phyloP scores from a whole-genome alignment of 1,284 basidiomycete species.

The Hymenochaete sp. region DNA sequence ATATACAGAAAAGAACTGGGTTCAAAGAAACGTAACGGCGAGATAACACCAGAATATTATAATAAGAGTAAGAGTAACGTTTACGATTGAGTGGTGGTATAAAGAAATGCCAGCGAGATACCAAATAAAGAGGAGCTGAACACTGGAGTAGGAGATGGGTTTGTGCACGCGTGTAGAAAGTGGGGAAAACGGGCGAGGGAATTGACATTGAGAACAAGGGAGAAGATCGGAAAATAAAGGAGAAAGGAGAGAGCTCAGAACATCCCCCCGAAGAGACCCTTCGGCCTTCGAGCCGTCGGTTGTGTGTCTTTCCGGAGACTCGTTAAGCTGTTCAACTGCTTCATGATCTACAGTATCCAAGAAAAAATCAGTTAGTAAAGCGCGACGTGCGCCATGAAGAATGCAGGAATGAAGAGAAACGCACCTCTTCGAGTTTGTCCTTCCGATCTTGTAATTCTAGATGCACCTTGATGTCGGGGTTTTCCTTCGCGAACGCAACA shows the following conservation, averaged over 20 bases:
- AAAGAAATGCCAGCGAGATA: too few relatives aligned
- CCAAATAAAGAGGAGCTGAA: too few relatives aligned
- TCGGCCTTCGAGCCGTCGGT: slow-evolving; percentile 55
- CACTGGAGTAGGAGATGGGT: too few relatives aligned
- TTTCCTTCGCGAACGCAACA: slow-evolving; percentile 87
- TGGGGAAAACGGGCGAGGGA: too few relatives aligned
- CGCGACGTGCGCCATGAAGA: too few relatives aligned
- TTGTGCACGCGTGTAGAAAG: too few relatives aligned
- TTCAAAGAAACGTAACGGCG: too few relatives aligned
- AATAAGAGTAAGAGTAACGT: too few relatives aligned
- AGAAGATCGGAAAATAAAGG: not conserved
- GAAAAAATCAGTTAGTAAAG: too few relatives aligned
- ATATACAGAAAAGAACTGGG: too few relatives aligned
- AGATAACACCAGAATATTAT: too few relatives aligned
- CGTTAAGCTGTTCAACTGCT: slow-evolving; percentile 79
- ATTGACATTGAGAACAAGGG: not conserved
- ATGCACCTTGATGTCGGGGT: slow-evolving; percentile 78
- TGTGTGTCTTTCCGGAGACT: slow-evolving; percentile 73
- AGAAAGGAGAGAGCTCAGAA: slow-evolving; percentile 33
- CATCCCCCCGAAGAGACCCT: slow-evolving; percentile 66
- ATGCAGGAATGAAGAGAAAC: slow-evolving; percentile 12
- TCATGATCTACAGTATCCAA: slow-evolving; percentile 75
- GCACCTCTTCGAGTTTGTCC: slow-evolving; percentile 92
- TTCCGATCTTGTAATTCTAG: slow-evolving; percentile 96
- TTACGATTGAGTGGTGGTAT: too few relatives aligned